These are phyloP conservation scores for Cryphonectria carpinicola DNA, from an alignment of 2,329 filamentous ascomycete genomes.

Conservation along the genomic window DNA sequence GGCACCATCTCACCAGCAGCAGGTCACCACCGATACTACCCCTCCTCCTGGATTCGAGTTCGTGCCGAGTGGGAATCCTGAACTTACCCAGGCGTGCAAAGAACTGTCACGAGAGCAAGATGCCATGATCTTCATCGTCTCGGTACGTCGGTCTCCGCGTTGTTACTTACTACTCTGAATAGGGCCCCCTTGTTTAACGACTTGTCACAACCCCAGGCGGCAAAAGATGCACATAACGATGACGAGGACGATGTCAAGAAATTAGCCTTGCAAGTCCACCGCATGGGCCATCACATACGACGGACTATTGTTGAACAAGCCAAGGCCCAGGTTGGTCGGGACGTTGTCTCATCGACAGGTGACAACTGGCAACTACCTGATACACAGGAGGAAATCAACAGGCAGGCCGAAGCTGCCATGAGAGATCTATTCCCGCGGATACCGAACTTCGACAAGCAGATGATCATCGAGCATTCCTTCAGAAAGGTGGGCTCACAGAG, in stretches of 20 bases:
- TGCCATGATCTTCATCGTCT: slow-evolving; percentile 69
- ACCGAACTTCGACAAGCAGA: slow-evolving; percentile 65
- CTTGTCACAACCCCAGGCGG: slow-evolving; percentile 36
- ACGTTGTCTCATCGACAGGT: slow-evolving; percentile 33
- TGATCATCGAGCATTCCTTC: slow-evolving; percentile 66
- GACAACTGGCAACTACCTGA: slow-evolving; percentile 52
- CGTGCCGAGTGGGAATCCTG: slow-evolving; percentile 65
- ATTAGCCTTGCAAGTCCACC: slow-evolving; percentile 58
- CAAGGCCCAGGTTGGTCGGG: slow-evolving; percentile 36
- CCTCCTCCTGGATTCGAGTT: slow-evolving; percentile 67
- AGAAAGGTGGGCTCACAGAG: slow-evolving; percentile 53
- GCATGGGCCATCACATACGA: slow-evolving; percentile 64
- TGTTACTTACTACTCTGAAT: slow-evolving; percentile 6
- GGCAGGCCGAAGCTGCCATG: slow-evolving; percentile 64
- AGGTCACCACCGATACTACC: slow-evolving; percentile 56
- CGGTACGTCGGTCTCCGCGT: slow-evolving; percentile 48
- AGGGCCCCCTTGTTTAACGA: slow-evolving; percentile 28
- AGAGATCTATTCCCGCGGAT: slow-evolving; percentile 68
- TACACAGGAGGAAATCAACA: slow-evolving; percentile 62
- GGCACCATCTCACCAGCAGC: slow-evolving; percentile 30
- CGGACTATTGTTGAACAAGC: slow-evolving; percentile 63
- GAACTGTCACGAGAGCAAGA: slow-evolving; percentile 65
- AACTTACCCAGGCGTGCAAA: slow-evolving; percentile 64
- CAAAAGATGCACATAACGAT: slow-evolving; percentile 34
- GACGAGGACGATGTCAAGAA: slow-evolving; percentile 38